Evolutionary conservation across 2,329 filamentous ascomycete species (phyloP).

Genomic region (Aspergillus spinulosporus): DNA sequence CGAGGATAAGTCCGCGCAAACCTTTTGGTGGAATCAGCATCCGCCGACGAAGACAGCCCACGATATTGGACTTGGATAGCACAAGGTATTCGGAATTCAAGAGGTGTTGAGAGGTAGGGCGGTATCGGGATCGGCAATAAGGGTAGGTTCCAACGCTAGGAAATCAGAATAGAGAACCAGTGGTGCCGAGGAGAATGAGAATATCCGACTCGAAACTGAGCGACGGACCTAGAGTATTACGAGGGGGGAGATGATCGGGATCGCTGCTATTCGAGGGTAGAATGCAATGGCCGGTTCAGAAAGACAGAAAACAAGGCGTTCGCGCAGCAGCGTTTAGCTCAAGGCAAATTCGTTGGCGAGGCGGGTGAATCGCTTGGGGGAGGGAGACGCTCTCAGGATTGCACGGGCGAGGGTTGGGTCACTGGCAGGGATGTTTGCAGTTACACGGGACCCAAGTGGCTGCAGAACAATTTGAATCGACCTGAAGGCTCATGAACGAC

Average conservation of each 20-base stretch:
- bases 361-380: slow-evolving; percentile 26
- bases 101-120: slow-evolving; percentile 1
- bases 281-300: not conserved
- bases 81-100: not conserved
- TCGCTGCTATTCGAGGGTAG: not conserved
- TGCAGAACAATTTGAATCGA: slow-evolving; percentile 24
- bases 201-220: not conserved
- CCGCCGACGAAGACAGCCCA: slow-evolving; percentile 29
- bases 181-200: not conserved
- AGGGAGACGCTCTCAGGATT: slow-evolving; percentile 19
- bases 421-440: slow-evolving; percentile 37
- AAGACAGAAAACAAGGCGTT: slow-evolving; percentile 34
- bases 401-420: slow-evolving; percentile 30
- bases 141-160: not conserved
- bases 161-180: not conserved
- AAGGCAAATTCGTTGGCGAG: slow-evolving; percentile 32
- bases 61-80: slow-evolving; percentile 1
- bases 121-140: slow-evolving; percentile 7
- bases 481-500: slow-evolving; percentile 16
- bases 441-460: slow-evolving; percentile 26
- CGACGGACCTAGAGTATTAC: not conserved
- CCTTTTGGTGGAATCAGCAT: slow-evolving; percentile 36
- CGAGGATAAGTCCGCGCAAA: slow-evolving; percentile 36
- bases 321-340: slow-evolving; percentile 36
- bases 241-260: not conserved